phyloP scores from a whole-genome alignment of 2,329 filamentous ascomycete species.

The Colletotrichum sp. region DNA sequence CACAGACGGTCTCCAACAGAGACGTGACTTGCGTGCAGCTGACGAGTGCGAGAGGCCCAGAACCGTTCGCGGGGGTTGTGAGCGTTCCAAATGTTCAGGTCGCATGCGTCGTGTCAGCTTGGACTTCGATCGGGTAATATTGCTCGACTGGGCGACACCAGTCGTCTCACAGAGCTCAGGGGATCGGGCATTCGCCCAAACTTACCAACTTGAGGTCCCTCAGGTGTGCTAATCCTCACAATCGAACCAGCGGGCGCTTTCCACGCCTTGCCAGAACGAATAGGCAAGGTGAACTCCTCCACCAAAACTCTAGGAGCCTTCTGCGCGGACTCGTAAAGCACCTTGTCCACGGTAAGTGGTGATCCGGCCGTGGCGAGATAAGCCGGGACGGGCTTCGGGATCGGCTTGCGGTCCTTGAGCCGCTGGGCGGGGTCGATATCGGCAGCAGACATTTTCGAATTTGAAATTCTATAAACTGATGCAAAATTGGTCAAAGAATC shows the following conservation, averaged over 20 bases:
- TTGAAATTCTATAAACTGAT: background rate
- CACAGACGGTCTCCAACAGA: slow-evolving; percentile 75
- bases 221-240: slow-evolving; percentile 75
- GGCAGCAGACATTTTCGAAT: background rate
- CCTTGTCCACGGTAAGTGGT: slow-evolving; percentile 47
- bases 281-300: slow-evolving; percentile 68
- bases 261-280: slow-evolving; percentile 78
- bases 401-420: slow-evolving; percentile 45
- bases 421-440: slow-evolving; percentile 29
- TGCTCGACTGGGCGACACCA: background rate
- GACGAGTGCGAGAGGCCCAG: slow-evolving; percentile 80
- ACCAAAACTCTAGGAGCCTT: slow-evolving; percentile 44
- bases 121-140: background rate
- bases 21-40: slow-evolving; percentile 80
- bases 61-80: slow-evolving; percentile 80
- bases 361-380: slow-evolving; percentile 50
- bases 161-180: too few relatives aligned
- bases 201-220: slow-evolving; percentile 75
- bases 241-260: slow-evolving; percentile 71
- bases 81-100: slow-evolving; percentile 82
- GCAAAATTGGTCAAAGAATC: background rate
- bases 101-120: slow-evolving; percentile 49
- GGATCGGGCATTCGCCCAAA: background rate
- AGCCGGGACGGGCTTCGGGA: slow-evolving; percentile 54
- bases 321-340: slow-evolving; percentile 67